Percentiles rank a stretch among this genome's conserved stretches.
phyloP scores from a whole-genome alignment of 768 basidiomycete genomes.

The Clitopilus hobsonii region DNA sequence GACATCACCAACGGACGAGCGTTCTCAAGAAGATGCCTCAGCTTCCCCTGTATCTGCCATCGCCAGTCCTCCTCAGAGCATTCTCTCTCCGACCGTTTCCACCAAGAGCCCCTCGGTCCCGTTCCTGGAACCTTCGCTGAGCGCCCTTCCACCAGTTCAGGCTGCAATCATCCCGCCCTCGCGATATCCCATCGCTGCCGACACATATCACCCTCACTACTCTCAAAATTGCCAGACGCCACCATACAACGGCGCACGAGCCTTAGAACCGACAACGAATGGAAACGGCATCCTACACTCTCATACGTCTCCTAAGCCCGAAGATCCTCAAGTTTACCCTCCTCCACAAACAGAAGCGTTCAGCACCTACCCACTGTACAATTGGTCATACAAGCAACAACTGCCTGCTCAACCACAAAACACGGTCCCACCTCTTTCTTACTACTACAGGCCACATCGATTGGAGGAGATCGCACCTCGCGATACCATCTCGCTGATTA shows the following conservation, averaged over 20 bases:
- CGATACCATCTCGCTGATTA: slow-evolving; percentile 76
- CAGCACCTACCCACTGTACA: slow-evolving; percentile 61
- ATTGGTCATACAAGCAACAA: slow-evolving; percentile 68
- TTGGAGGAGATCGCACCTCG: slow-evolving; percentile 81
- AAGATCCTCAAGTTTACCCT: slow-evolving; percentile 37
- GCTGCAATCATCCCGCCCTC: slow-evolving; percentile 55
- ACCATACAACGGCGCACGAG: slow-evolving; percentile 33
- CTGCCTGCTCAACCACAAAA: slow-evolving; percentile 37
- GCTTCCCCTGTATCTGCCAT: slow-evolving; percentile 43
- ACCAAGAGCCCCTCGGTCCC: slow-evolving; percentile 37
- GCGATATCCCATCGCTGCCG: slow-evolving; percentile 66
- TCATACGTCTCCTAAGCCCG: slow-evolving; percentile 34
- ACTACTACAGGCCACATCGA: slow-evolving; percentile 69
- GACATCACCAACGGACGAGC: slow-evolving; percentile 32
- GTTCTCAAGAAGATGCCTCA: slow-evolving; percentile 29
- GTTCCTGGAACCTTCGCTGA: slow-evolving; percentile 50
- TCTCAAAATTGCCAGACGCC: slow-evolving; percentile 32
- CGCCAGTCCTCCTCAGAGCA: slow-evolving; percentile 43
- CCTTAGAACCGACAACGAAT: slow-evolving; percentile 29
- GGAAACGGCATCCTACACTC: slow-evolving; percentile 24
- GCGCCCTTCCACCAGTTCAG: slow-evolving; percentile 33
- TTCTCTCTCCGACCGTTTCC: slow-evolving; percentile 40
- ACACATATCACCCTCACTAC: slow-evolving; percentile 60
- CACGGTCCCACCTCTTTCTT: slow-evolving; percentile 60
- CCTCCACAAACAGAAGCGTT: slow-evolving; percentile 45